Base-by-base conservation (phyloP, 768 basidiomycete genomes). In the Xerocomellus intermedius region DNA sequence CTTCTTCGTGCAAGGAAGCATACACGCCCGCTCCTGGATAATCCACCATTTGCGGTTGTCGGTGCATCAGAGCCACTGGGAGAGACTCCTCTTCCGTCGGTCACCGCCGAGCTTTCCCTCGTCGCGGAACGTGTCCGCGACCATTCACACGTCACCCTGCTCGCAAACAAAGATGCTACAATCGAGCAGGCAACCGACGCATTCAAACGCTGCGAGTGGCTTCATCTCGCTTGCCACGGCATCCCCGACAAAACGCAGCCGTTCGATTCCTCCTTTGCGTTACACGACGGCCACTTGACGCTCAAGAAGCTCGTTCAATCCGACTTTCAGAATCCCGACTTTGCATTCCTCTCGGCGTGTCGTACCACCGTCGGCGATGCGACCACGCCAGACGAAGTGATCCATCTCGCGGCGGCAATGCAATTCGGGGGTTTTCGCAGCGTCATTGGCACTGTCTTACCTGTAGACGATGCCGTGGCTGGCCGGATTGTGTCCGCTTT, bases 191-290 rank as follows among this genome's bases (percentile, higher is more conserved):
- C 63, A 4, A 22, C 55, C 14, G 17, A 55, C 8, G 39, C 30
- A 8, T 36, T 67, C 8, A 24, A 32, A n/a, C 22, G 21, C 17
- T 46, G 57, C 48, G 24, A 44, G 2, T 69, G 62, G 65, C 57
- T 63, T 3, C 68, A 69, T n/a, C 61, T 67, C 35, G 62, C 64
- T 3, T 69, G 68, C 38, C 68, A 69, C 39, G 68, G 62, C 3
- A 44, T 42, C 21, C 62, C 54, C 2, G 36, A 56, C 14, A 4
- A 2, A 2, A 6, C 4, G 1, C 42, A 55, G 2, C 62, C 68
- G 3, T 60, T 65, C 19, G 42, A 61, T 13, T 61, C 61, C 4
- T 49, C 8, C 10, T 62, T 62, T 26, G 55, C 56, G 7, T 10
- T 58, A 19, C 36, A 42, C 13, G 48, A 62, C 36, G 49, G 41